These are phyloP conservation scores for Nemania sp. DNA, from an alignment of 2,329 filamentous ascomycete species.

Conservation along the genomic window DNA sequence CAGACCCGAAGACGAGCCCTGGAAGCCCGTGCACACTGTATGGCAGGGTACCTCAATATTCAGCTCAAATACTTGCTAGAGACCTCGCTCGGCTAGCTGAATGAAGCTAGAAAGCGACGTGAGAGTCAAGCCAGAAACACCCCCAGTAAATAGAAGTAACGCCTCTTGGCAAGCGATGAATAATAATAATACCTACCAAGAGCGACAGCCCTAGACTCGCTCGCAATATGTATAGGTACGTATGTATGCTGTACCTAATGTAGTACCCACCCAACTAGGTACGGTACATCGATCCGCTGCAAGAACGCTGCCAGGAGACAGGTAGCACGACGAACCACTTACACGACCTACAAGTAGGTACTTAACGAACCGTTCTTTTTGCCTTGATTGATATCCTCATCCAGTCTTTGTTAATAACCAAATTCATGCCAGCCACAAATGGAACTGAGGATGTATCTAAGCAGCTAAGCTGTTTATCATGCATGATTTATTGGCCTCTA, in stretches of 20 bases:
- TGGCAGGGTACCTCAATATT: conserved; percentile 8
- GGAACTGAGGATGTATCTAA: conserved; percentile 20
- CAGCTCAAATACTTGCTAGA: conserved; percentile 12
- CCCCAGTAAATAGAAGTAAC: conserved; percentile 27
- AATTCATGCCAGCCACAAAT: conserved; percentile 24
- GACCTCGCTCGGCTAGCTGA: conserved; percentile 7
- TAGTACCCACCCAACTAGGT: neutral
- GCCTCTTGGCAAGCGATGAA: conserved; percentile 33
- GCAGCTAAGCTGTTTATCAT: neutral
- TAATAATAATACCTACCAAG: conserved; percentile 21
- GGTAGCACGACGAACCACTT: neutral
- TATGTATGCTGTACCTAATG: neutral
- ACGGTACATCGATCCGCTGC: neutral
- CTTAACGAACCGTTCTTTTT: conserved; percentile 2
- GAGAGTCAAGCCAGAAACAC: conserved; percentile 25
- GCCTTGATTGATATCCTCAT: neutral
- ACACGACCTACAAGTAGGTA: neutral
- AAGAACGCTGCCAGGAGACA: neutral
- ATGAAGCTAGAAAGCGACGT: conserved; percentile 20
- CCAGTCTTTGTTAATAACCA: neutral
- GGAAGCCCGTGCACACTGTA: conserved; percentile 27
- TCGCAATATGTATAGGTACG: neutral
- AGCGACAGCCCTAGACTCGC: neutral
- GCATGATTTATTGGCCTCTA: neutral
- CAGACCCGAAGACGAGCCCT: neutral